Conservation (phyloP, 306 rosid species). For the Rosa persica region DNA sequence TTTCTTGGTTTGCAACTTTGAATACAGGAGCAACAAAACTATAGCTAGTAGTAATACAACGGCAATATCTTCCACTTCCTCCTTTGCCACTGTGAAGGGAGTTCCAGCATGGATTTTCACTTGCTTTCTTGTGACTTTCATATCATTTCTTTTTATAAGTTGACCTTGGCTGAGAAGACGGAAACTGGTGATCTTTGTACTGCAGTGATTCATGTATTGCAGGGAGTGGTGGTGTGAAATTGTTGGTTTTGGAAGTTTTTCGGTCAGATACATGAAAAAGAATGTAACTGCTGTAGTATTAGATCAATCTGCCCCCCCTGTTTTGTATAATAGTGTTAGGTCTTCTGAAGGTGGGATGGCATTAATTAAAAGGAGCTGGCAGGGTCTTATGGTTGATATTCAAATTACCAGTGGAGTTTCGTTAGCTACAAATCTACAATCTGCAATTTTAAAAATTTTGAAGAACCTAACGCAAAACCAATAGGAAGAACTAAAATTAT, state of each 20-base stretch:
- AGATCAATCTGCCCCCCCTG: conserved; percentile 17
- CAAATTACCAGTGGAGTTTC: background rate
- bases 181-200: conserved; percentile 8
- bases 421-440: background rate
- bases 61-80: conserved; percentile 67
- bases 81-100: conserved; percentile 26
- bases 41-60: conserved; percentile 57
- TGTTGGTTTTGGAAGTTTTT: conserved; percentile 22
- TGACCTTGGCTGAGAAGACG: conserved; percentile 33
- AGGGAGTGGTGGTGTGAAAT: background rate
- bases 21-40: conserved; percentile 67
- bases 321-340: conserved; percentile 35
- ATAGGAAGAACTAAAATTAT: too few species aligned
- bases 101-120: conserved; percentile 33
- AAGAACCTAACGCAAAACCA: background rate
- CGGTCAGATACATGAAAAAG: conserved; percentile 14
- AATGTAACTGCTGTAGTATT: conserved; percentile 27
- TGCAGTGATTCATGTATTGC: background rate
- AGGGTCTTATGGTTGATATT: background rate
- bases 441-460: background rate
- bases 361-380: background rate
- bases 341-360: background rate
- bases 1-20: conserved; percentile 27
- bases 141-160: conserved; percentile 29
- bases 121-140: conserved; percentile 35